These are phyloP conservation scores for Tolypocladium cylindrosporum DNA, from an alignment of 2,329 filamentous ascomycete genomes.

Conservation along the genomic window DNA sequence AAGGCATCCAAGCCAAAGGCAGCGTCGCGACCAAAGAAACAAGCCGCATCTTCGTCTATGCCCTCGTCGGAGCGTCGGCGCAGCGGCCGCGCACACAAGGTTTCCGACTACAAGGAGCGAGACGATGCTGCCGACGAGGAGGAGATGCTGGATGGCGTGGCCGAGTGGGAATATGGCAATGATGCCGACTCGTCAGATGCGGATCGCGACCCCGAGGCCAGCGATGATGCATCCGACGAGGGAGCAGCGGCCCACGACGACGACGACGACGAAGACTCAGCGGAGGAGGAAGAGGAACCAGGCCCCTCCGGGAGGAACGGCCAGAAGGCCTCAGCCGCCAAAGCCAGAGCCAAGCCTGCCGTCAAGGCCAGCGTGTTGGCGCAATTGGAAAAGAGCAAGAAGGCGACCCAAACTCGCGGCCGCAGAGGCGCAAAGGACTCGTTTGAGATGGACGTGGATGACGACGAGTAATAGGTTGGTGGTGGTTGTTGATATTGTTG, in stretches of 20 bases:
- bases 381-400: slow-evolving; percentile 10
- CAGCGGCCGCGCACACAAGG: slow-evolving; percentile 39
- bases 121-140: slow-evolving; percentile 49
- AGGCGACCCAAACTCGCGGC: slow-evolving; percentile 15
- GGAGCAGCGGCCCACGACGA: slow-evolving; percentile 12
- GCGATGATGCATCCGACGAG: slow-evolving; percentile 7
- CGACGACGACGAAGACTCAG: slow-evolving; percentile 7
- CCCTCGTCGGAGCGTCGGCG: slow-evolving; percentile 40
- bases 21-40: slow-evolving; percentile 15
- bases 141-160: slow-evolving; percentile 52
- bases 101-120: slow-evolving; percentile 44
- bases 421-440: slow-evolving; percentile 13
- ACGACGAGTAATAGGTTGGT: slow-evolving; percentile 11
- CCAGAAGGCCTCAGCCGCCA: slow-evolving; percentile 10
- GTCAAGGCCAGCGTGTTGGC: slow-evolving; percentile 15
- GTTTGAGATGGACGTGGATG: slow-evolving; percentile 25
- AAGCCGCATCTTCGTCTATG: slow-evolving; percentile 15
- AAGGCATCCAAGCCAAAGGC: slow-evolving; percentile 21
- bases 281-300: slow-evolving; percentile 8
- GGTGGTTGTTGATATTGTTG: background rate
- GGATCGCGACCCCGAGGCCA: slow-evolving; percentile 3
- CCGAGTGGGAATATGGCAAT: slow-evolving; percentile 46
- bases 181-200: slow-evolving; percentile 22
- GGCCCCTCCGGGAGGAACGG: slow-evolving; percentile 15
- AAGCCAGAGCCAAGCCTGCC: slow-evolving; percentile 11